These are phyloP conservation scores for Pyrenochaeta sp. DNA, from an alignment of 2,329 filamentous ascomycete species.

Conservation along the genomic window DNA sequence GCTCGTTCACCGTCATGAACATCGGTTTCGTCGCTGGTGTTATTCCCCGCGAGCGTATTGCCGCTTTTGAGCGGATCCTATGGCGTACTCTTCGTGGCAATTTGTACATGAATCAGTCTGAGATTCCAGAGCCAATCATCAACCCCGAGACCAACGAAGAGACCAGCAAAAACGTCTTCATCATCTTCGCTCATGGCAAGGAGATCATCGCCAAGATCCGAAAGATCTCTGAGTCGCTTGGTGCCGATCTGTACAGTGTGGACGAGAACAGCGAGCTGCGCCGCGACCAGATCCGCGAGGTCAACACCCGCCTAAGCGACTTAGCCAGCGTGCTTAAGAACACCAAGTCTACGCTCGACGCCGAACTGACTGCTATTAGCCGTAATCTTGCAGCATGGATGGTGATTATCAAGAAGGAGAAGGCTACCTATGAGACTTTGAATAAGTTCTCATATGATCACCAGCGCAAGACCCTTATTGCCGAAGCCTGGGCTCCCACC, in stretches of 20 bases:
- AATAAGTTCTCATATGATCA: conserved; percentile 98
- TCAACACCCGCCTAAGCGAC: conserved; percentile 91
- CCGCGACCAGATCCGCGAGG: conserved; percentile 95
- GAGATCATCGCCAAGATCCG: conserved; percentile 98
- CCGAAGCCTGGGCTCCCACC: conserved; percentile 96
- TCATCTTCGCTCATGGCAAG: conserved; percentile 98
- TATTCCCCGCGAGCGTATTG: conserved; percentile 90
- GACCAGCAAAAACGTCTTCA: conserved; percentile 96
- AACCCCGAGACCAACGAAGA: conserved; percentile 93
- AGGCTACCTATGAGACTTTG: conserved; percentile 93
- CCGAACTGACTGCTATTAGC: conserved; percentile 91
- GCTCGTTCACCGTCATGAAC: conserved; percentile 96
- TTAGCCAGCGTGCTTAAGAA: conserved; percentile 92
- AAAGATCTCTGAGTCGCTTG: conserved; percentile 97
- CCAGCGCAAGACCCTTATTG: conserved; percentile 93
- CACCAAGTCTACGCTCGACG: conserved; percentile 92
- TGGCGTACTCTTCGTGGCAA: conserved; percentile 98
- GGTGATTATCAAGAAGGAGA: conserved; percentile 97
- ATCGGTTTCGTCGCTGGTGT: conserved; percentile 98
- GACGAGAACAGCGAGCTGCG: conserved; percentile 97
- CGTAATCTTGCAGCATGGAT: conserved; percentile 95
- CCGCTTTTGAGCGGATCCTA: conserved; percentile 94
- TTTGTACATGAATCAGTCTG: conserved; percentile 99
- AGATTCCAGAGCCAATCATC: conserved; percentile 92
- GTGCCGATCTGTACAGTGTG: conserved; percentile 93